Base-by-base conservation (phyloP, 2,329 filamentous ascomycete genomes). In the Phaeosphaeria sp. region DNA sequence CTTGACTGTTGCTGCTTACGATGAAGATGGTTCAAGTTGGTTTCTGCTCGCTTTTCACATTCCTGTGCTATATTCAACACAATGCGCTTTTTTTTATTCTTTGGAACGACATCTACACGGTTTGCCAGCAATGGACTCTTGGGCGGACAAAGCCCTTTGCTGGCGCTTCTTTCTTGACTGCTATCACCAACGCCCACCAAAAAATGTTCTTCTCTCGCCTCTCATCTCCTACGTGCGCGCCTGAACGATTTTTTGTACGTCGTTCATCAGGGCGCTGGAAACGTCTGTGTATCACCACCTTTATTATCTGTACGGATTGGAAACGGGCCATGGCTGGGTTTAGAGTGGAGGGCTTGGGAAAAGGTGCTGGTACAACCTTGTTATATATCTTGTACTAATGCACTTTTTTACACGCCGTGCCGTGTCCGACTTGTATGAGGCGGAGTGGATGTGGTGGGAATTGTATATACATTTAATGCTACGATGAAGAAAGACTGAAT, bases 201-300 rank as follows among this genome's bases (percentile, higher is more conserved):
- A 67, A 53, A 67, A 66, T 64, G 52, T 57, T 27, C 25, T 58
- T 59, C 13, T 41, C 62, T 59, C 58, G 68, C 67, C 64, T 70
- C 67, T 69, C 67, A 68, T 68, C 67, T 70, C 67, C 56, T 41
- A 65, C 33, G 60, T 33, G 41, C 53, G 63, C 62, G 64, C 63
- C 62, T 63, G 46, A 59, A 59, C 30, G 21, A 44, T 60, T 65
- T 62, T 54, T 57, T n/a, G n/a, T n/a, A n/a, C n/a, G 9, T 27
- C 25, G 25, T 27, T 27, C 25, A 27, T 27, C 25, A 56, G 63
- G 66, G 68, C 66, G 66, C 66, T 68, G 68, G 65, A 64, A 55
- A 64, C 67, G 67, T 70, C 67, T 60, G 66, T 70, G 67, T 70
- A 69, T 65, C 63, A 70, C 66, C 62, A 67, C 63, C 60, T 63